Base-by-base conservation (phyloP, 192 early-diverging fungal genomes). In the Coemansia sp. region DNA sequence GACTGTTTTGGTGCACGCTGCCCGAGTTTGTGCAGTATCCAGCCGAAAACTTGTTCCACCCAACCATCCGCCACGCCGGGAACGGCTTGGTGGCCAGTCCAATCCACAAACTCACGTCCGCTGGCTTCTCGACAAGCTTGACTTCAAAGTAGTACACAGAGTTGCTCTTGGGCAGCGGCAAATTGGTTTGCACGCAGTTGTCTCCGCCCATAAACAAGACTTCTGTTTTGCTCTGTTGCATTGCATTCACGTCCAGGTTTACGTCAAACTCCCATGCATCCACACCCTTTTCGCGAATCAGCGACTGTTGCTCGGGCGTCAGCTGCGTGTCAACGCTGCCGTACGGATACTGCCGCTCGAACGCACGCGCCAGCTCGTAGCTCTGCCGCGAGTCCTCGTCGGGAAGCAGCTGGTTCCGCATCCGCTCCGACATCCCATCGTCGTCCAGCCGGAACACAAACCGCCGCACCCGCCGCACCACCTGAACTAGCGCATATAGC, bases 61-160 rank as follows among this genome's bases (percentile, higher is more conserved):
- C 89, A 68, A 86, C 79, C 69, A 91, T 78, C 50, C 90, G 75
- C 77, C 87, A 89, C 25, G 80, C 77, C 17, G 90, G 90, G 64
- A 87, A 91, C 14, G 90, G 90, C 62, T 89, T 91, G 16, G 89
- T 90, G 17, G 85, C 82, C 14, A 90, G 83, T n/a, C 90, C 90
- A 38, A 91, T 79, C 61, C 87, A 82, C 69, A 91, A 80, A 56
- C 76, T 86, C 23, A 88, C 89, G 22, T 82, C 85, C 1, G 71
- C 63, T 27, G 88, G 87, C 65, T 89, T 90, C 75, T 91, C 90
- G 72, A 86, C 86, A 70, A 91, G 80, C 69, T 91, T 91, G 52
- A 87, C 86, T 65, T 92, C 91, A 85, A 89, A 92, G 71, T 92
- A 92, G 78, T 91, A 91, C 19, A 92, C 88, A 54, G 90, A 87